Evolutionary conservation across 176 grass and related monocot species (phyloP), one percentile per base, ranked within the genome.

Genomic region (Areca catechu): DNA sequence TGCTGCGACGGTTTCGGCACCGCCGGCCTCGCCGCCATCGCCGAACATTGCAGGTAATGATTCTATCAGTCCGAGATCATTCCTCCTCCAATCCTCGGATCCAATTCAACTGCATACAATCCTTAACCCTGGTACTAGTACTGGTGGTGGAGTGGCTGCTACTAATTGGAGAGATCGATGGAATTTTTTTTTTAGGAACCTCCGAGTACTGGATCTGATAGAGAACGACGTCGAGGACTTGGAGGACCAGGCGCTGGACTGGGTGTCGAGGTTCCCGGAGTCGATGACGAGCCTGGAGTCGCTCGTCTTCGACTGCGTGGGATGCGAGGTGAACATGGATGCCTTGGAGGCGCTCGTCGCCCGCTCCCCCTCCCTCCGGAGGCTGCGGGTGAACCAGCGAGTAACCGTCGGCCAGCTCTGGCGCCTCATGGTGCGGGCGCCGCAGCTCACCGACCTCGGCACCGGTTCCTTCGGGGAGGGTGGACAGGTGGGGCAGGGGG

Each of bases 1-100:
- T 86, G 86, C 68, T 98, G 94, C 52, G 94, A 98, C 22, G 87
- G 94, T 43, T 98, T 98, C 69, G 75, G 84, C 51, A 85, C 94
- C 9, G 62, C 7, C 10, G 94, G 88, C 16, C 94, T 98, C 43
- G 84, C 78, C 50, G 68, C 81, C 66, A 21, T 98, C 34, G 78
- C 82, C 22, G 72, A 86, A 72, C 84, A 85, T 75, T 98, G 84
- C 88, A 98, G 75, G 94, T 98, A 82, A 49, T 49, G 22, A 29
- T 43, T 12, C 10, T 43, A 43, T 12, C 34, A 43, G 10, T 43
- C 2, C 14, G 7, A 43, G 10, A 43, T 43, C 34, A 14, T 43
- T 43, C 34, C 34, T 14, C 34, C 10, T 43, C 34, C 34, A 14
- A 43, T 43, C 34, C 12, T 43, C 34, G 14, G 34, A 43, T 43